Evolutionary conservation across 768 basidiomycete species (phyloP).

Genomic region (Agrocybe chaxingu): DNA sequence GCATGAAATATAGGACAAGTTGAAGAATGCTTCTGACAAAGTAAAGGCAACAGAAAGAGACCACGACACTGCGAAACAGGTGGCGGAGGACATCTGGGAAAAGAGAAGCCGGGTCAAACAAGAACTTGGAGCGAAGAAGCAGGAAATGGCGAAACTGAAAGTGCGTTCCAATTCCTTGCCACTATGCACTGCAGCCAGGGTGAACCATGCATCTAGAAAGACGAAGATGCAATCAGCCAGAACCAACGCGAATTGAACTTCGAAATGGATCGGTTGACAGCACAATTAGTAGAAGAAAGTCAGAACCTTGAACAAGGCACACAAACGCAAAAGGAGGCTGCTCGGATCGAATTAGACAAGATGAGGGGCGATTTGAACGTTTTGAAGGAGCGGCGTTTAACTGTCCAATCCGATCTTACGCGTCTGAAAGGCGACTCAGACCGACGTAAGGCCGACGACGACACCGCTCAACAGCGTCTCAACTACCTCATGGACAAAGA

Average conservation of each 20-base stretch:
- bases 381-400: background rate
- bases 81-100: no score
- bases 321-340: background rate
- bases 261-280: background rate
- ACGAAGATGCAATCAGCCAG: background rate
- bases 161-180: no score
- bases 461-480: background rate
- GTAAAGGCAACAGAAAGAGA: no score
- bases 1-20: background rate
- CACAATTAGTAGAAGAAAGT: slow-evolving; percentile 1
- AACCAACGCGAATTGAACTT: background rate
- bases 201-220: background rate
- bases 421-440: background rate
- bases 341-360: background rate
- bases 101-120: no score
- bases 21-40: background rate
- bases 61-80: no score
- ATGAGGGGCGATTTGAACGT: background rate
- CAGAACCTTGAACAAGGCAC: background rate
- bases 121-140: no score
- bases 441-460: no score
- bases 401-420: background rate
- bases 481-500: background rate
- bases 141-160: no score
- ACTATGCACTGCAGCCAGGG: no score